Conservation (phyloP, 306 rosid genomes). For the Vigna angularis region DNA sequence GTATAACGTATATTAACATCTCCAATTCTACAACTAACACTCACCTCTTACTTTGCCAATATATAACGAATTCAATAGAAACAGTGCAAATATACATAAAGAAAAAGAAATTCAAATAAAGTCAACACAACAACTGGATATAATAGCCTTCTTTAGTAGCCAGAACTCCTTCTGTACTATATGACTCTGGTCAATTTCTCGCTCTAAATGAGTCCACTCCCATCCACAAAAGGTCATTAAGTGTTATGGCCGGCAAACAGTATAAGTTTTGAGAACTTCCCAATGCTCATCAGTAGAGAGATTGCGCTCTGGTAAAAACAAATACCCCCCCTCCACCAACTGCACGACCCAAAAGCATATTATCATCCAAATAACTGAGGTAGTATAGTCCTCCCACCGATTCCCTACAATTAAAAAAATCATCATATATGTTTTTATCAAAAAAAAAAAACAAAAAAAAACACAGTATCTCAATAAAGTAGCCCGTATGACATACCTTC, state of each 20-base stretch:
- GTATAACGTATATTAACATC: constrained; percentile 57
- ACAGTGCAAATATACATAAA: constrained; percentile 19
- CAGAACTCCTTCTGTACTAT: background rate
- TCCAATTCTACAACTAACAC: constrained; percentile 52
- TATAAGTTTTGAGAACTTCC: constrained; percentile 1
- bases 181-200: background rate
- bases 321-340: constrained; percentile 95
- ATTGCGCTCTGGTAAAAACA: constrained; percentile 84
- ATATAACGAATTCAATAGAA: constrained; percentile 17
- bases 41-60: constrained; percentile 71
- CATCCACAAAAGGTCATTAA: constrained; percentile 1
- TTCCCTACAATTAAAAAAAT: constrained; percentile 51
- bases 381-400: constrained; percentile 91
- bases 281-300: constrained; percentile 54
- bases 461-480: constrained; percentile 3
- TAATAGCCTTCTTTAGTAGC: background rate
- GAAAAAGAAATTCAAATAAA: background rate
- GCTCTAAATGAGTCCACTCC: constrained; percentile 27
- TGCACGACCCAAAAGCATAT: constrained; percentile 95
- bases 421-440: background rate
- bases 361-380: constrained; percentile 82
- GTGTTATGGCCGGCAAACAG: background rate
- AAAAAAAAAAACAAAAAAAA: background rate
- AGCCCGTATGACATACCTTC: constrained; percentile 58
- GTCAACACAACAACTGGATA: background rate